Conservation (phyloP, 2,329 filamentous ascomycete species). For the Colletotrichum phormii region DNA sequence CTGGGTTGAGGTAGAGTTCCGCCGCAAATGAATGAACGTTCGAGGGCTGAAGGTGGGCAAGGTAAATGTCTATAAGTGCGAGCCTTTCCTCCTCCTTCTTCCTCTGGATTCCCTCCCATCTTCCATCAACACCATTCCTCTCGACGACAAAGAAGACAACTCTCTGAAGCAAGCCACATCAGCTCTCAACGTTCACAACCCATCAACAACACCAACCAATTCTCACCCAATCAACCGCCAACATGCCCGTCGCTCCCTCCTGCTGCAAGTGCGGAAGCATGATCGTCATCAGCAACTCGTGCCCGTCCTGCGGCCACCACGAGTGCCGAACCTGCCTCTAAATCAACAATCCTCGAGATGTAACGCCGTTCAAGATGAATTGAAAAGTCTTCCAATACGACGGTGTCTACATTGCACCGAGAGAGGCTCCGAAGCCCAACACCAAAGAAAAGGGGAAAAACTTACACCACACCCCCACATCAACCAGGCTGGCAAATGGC, state of each 20-base stretch:
- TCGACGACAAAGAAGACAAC: slow-evolving; percentile 2
- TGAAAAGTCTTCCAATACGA: background rate
- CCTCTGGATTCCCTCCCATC: accelerated
- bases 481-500: slow-evolving; percentile 11
- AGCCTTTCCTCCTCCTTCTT: slow-evolving; percentile 5
- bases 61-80: slow-evolving; percentile 32
- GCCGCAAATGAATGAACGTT: slow-evolving; percentile 1
- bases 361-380: background rate
- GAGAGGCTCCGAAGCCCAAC: slow-evolving; percentile 25
- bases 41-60: slow-evolving; percentile 9
- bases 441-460: slow-evolving; percentile 2
- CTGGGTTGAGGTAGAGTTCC: background rate
- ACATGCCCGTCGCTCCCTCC: slow-evolving; percentile 61
- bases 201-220: slow-evolving; percentile 4
- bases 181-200: slow-evolving; percentile 11
- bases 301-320: slow-evolving; percentile 61
- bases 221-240: slow-evolving; percentile 35
- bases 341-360: background rate
- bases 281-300: slow-evolving; percentile 68
- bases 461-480: background rate
- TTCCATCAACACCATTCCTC: background rate
- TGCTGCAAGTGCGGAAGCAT: slow-evolving; percentile 68
- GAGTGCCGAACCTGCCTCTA: slow-evolving; percentile 61
- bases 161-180: background rate
- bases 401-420: slow-evolving; percentile 18